Conservation (phyloP, 208 protist genomes). For the Kentomonas sorsogonicus region DNA sequence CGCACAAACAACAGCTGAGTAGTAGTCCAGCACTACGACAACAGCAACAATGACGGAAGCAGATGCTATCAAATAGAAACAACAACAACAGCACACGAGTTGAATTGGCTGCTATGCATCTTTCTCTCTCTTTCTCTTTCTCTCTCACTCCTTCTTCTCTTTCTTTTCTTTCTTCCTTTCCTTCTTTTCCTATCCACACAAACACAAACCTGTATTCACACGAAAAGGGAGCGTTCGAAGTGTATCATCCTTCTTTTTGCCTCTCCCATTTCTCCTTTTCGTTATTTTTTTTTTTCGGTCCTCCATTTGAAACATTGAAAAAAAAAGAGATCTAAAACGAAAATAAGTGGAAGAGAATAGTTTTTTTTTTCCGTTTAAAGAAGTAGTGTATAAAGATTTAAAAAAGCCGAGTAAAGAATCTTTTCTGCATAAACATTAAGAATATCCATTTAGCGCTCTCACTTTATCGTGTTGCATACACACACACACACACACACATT, state of each 20-base stretch:
- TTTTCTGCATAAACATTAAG: too few species aligned
- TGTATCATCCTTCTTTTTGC: not conserved
- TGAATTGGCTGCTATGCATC: not conserved
- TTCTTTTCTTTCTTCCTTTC: not conserved
- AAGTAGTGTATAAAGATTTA: too few species aligned
- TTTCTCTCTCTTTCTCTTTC: conserved; percentile 10
- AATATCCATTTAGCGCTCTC: too few species aligned
- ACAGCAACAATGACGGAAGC: too few species aligned
- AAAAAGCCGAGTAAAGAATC: too few species aligned
- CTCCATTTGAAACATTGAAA: not conserved
- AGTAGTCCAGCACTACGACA: not conserved
- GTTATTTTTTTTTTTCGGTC: not conserved
- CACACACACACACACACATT: too few species aligned
- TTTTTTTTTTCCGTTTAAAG: conserved; percentile 9
- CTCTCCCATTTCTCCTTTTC: not conserved
- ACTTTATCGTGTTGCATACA: too few species aligned
- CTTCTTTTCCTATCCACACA: not conserved
- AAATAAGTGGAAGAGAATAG: not conserved
- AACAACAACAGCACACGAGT: too few species aligned
- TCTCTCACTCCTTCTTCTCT: conserved; percentile 3
- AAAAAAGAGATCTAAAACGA: not conserved
- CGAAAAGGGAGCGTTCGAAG: not conserved
- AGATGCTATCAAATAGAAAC: too few species aligned
- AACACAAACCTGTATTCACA: not conserved
- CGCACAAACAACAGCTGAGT: too few species aligned